These are phyloP conservation scores for Fraxinus angustifolia DNA, from an alignment of 305 asterid genomes.

Conservation along the genomic window DNA sequence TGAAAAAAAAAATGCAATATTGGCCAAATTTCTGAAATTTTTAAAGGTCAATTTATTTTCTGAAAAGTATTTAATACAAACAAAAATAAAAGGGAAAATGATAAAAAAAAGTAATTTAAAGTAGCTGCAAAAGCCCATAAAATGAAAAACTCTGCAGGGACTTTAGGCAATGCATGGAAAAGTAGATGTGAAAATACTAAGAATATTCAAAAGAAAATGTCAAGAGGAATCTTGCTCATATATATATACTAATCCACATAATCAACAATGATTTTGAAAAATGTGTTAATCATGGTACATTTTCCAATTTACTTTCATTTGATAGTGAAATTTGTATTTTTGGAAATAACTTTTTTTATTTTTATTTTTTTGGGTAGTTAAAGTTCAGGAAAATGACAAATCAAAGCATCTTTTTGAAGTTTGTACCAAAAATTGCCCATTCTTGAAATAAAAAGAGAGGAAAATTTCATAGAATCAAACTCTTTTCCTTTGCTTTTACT, in stretches of 20 bases:
- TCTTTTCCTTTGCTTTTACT: not conserved
- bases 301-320: not conserved
- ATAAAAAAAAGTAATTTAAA: conserved; percentile 26
- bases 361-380: not conserved
- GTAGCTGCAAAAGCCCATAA: conserved; percentile 30
- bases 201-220: conserved; percentile 22
- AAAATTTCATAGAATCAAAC: not conserved
- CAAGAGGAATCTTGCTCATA: not conserved
- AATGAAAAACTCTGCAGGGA: conserved; percentile 25
- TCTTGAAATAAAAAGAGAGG: not conserved
- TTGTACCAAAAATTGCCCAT: not conserved
- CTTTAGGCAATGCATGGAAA: conserved; percentile 39
- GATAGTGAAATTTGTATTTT: not conserved
- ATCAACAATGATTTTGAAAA: not conserved
- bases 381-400: conserved; percentile 13
- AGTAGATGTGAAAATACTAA: not conserved
- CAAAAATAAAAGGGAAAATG: conserved; percentile 19
- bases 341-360: not conserved
- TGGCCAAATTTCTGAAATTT: not conserved
- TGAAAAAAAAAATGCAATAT: not conserved
- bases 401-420: not conserved
- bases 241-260: not conserved
- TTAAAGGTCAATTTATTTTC: conserved; percentile 7
- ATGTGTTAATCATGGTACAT: not conserved
- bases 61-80: conserved; percentile 19